These are phyloP conservation scores for Apiotrichum akiyoshidainum DNA, from an alignment of 1,284 basidiomycete species.

Conservation along the genomic window DNA sequence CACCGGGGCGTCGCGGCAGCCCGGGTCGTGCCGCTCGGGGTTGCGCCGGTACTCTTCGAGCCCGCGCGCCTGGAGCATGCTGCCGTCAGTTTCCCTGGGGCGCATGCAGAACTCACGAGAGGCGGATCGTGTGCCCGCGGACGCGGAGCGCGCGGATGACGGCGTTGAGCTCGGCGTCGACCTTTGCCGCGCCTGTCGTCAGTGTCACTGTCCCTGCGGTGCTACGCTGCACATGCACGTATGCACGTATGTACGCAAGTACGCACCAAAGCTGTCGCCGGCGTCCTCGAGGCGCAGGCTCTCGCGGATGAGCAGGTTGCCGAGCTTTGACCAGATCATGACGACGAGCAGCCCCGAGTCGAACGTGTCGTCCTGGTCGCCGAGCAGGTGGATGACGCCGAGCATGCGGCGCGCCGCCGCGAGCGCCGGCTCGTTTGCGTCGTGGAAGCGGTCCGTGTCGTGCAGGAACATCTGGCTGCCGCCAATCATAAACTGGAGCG, in stretches of 20 bases:
- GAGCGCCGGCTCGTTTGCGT: constrained; percentile 19
- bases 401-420: constrained; percentile 16
- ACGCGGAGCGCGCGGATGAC: not conserved
- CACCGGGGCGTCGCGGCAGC: not conserved
- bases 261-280: constrained; percentile 16
- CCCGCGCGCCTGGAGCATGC: not conserved
- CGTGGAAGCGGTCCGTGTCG: constrained; percentile 14
- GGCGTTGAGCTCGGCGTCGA: constrained; percentile 1
- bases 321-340: constrained; percentile 18
- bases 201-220: not conserved
- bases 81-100: not conserved
- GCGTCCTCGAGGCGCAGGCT: constrained; percentile 7
- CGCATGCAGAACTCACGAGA: not conserved
- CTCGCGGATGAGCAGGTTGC: constrained; percentile 12
- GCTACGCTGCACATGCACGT: no score
- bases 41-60: not conserved
- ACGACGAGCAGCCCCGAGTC: not conserved
- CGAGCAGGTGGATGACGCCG: constrained; percentile 14
- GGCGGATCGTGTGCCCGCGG: not conserved
- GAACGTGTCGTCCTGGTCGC: constrained; percentile 5
- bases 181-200: not conserved
- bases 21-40: not conserved
- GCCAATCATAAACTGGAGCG: constrained; percentile 15
- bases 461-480: constrained; percentile 15
- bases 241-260: no score